phyloP scores from a whole-genome alignment of 2,329 filamentous ascomycete genomes.

The Blastomyces emzantsi region DNA sequence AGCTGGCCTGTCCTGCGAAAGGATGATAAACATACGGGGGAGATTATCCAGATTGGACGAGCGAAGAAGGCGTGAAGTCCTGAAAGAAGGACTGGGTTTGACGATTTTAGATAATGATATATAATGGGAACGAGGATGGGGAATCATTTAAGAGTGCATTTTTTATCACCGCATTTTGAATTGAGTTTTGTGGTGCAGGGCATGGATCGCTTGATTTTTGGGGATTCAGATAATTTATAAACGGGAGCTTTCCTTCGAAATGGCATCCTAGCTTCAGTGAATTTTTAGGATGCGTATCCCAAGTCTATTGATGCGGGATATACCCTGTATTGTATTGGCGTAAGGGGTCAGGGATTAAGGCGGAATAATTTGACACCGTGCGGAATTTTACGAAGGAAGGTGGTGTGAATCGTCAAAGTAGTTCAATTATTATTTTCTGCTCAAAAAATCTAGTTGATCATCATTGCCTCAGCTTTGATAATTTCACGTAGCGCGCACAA shows the following conservation, averaged over 20 bases:
- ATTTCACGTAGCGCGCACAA: neutral
- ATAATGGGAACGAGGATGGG: neutral
- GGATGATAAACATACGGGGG: constrained; percentile 62
- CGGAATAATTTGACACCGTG: neutral
- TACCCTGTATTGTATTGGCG: neutral
- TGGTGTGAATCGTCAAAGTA: neutral
- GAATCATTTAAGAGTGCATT: neutral
- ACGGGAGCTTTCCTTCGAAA: neutral
- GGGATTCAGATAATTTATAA: neutral
- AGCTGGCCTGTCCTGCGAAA: constrained; percentile 80
- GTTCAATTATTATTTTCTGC: neutral
- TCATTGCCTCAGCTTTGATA: neutral
- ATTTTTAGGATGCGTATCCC: neutral
- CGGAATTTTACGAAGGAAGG: neutral
- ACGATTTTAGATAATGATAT: neutral
- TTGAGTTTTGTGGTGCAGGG: neutral
- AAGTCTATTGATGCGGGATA: neutral
- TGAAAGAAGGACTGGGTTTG: neutral
- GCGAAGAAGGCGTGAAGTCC: constrained; percentile 50
- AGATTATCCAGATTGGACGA: constrained; percentile 83
- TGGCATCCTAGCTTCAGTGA: neutral
- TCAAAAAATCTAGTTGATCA: neutral
- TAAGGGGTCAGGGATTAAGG: neutral
- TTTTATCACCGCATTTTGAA: neutral
- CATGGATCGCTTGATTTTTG: neutral